These are phyloP conservation scores for Naganishia albida DNA, from an alignment of 1,284 basidiomycete genomes.

Conservation along the genomic window DNA sequence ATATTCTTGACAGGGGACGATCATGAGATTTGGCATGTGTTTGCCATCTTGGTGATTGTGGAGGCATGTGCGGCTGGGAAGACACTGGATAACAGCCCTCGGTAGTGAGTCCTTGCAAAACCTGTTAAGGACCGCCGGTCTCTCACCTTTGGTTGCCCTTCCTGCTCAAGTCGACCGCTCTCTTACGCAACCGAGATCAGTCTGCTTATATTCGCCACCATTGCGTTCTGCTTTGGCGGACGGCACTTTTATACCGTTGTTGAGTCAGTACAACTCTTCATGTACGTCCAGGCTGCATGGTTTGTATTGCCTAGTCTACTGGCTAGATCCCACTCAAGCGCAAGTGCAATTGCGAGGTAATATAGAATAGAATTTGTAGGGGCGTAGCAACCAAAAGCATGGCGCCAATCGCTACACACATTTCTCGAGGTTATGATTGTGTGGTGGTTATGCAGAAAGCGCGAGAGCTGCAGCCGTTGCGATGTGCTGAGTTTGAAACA, in stretches of 20 bases:
- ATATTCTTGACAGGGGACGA: conserved; percentile 10
- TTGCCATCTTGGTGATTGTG: conserved; percentile 65
- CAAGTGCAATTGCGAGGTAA: neutral
- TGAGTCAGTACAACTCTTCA: conserved; percentile 11
- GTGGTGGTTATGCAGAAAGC: too few relatives aligned
- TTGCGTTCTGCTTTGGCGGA: conserved; percentile 64
- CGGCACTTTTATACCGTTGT: conserved; percentile 44
- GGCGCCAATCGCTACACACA: too few relatives aligned
- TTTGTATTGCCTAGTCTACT: neutral
- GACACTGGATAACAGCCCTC: conserved; percentile 28
- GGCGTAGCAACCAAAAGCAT: neutral
- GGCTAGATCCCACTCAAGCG: neutral
- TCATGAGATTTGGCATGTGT: conserved; percentile 42
- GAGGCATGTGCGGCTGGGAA: conserved; percentile 38
- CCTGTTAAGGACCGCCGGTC: neutral
- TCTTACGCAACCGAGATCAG: conserved; percentile 56
- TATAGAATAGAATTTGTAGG: too few relatives aligned
- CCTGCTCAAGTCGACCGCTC: conserved; percentile 36
- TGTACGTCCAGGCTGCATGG: conserved; percentile 21
- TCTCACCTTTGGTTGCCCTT: conserved; percentile 27
- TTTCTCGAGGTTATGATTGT: too few relatives aligned
- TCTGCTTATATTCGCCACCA: conserved; percentile 58
- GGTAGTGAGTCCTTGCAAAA: conserved; percentile 12
- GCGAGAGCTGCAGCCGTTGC: too few relatives aligned
- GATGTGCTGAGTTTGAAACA: neutral